A percentile compares a stretch with the other conserved stretches of the same genome.
Evolutionary conservation across 202 grass and related monocot genomes (phyloP).

Genomic region (Bolboschoenoplectus hybrid): DNA sequence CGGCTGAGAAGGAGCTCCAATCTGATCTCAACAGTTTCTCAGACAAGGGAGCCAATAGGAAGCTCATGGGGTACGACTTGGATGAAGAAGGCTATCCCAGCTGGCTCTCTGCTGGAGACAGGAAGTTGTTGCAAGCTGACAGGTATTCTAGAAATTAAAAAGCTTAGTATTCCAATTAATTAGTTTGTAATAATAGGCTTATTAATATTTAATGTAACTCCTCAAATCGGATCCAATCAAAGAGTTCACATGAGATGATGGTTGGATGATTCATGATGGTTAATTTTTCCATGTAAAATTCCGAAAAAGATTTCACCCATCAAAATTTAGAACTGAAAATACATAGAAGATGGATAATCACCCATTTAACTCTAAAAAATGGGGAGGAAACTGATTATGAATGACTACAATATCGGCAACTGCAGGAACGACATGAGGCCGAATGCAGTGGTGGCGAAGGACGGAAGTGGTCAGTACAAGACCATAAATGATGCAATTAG

Average conservation of each 20-base stretch:
- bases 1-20: constrained; percentile 5
- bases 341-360: background rate
- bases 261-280: too few species aligned
- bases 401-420: background rate
- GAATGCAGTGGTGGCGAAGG: constrained; percentile 68
- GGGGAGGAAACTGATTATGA: background rate
- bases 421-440: constrained; percentile 44
- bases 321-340: too few species aligned
- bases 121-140: constrained; percentile 48
- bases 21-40: background rate
- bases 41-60: constrained; percentile 22
- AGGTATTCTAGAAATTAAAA: background rate
- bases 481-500: constrained; percentile 70
- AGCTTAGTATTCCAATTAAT: background rate
- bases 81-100: constrained; percentile 36
- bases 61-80: constrained; percentile 53
- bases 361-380: background rate
- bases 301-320: too few species aligned
- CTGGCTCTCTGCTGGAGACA: constrained; percentile 49
- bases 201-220: too few species aligned
- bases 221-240: too few species aligned
- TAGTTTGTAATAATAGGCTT: too few species aligned
- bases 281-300: too few species aligned
- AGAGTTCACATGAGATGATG: too few species aligned
- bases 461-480: constrained; percentile 78